Base-by-base conservation (phyloP, 345 rosid genomes). In the Hevea brasiliensis region DNA sequence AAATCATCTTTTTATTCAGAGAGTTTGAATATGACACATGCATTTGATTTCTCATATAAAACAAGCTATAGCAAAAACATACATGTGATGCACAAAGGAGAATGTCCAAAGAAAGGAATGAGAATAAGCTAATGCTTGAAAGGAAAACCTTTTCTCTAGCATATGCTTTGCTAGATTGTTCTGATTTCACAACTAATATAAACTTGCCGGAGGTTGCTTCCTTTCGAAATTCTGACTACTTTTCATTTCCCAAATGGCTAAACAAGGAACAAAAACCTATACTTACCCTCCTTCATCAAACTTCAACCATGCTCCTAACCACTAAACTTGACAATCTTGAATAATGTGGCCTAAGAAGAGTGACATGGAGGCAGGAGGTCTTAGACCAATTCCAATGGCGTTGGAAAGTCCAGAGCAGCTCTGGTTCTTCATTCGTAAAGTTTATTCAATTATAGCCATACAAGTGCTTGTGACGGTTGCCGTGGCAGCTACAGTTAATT, bases 341-440 rank as follows among this genome's bases (percentile, higher is more conserved):
- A 54, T 35, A 53, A 51, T 51, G 60, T 50, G 71, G 71, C 26
- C 18, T 14, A 41, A 10, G 10, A 50, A 53, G 26, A 21, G 27
- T 32, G 59, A 51, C 40, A 4, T n/a, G 2, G 47, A 67, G 18
- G 18, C 10, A 5, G 59, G 58, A 67, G 37, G 37, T 32, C 2
- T 32, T 1, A 47, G 15, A 4, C 23, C 57, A 67, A 26, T 26
- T 27, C 70, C 71, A 51, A 15, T 41, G 1, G n/a, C 18, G 7
- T 40, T 51, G 45, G 20, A 53, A 54, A 4, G 15, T 51, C 47
- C 61, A 12, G 58, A 40, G 20, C 15, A 29, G 11, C 29, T 10
- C 7, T 67, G 71, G 20, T 29, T 67, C 71, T 67, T 67, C 71
- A 67, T 67, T 53, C 26, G 29, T 20, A 67, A 67, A 67, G 47